phyloP scores from a whole-genome alignment of 495 filamentous ascomycete species.

The Penicillium atrosanguineum region DNA sequence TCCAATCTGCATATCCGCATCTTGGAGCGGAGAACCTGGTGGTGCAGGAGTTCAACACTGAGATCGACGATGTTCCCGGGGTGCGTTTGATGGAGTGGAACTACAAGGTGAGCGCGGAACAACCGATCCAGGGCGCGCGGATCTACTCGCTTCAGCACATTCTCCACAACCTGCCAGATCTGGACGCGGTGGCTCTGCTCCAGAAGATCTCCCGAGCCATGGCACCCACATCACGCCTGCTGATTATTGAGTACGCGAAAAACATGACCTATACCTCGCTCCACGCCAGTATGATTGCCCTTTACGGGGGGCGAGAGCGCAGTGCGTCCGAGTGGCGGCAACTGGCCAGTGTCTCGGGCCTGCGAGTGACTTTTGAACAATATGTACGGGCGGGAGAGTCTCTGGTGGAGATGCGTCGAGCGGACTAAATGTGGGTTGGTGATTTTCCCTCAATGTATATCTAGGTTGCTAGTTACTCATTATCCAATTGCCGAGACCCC shows the following conservation, averaged over 20 bases:
- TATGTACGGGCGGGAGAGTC: slow-evolving; percentile 35
- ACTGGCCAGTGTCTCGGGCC: slow-evolving; percentile 29
- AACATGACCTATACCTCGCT: slow-evolving; percentile 31
- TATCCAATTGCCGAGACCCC: too few species aligned
- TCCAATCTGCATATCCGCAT: slow-evolving; percentile 40
- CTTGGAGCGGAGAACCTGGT: slow-evolving; percentile 39
- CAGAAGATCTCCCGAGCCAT: slow-evolving; percentile 45
- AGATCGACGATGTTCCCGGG: slow-evolving; percentile 25
- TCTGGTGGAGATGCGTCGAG: slow-evolving; percentile 37
- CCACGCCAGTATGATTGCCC: slow-evolving; percentile 37
- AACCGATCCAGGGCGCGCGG: slow-evolving; percentile 37
- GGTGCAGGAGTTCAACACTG: slow-evolving; percentile 45
- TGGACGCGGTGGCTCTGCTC: slow-evolving; percentile 36
- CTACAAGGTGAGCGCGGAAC: slow-evolving; percentile 29
- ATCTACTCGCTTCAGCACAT: slow-evolving; percentile 45
- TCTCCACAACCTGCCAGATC: slow-evolving; percentile 43
- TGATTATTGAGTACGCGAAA: slow-evolving; percentile 43
- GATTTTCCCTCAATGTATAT: background rate
- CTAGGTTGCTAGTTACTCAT: too few species aligned
- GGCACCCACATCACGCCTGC: slow-evolving; percentile 41
- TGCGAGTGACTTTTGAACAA: slow-evolving; percentile 34
- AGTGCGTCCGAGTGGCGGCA: slow-evolving; percentile 32
- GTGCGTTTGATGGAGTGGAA: slow-evolving; percentile 36
- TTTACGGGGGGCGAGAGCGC: slow-evolving; percentile 36
- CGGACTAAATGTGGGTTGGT: background rate